Evolutionary conservation across 2,329 filamentous ascomycete genomes (phyloP).

Genomic region (Cladophialophora exuberans): DNA sequence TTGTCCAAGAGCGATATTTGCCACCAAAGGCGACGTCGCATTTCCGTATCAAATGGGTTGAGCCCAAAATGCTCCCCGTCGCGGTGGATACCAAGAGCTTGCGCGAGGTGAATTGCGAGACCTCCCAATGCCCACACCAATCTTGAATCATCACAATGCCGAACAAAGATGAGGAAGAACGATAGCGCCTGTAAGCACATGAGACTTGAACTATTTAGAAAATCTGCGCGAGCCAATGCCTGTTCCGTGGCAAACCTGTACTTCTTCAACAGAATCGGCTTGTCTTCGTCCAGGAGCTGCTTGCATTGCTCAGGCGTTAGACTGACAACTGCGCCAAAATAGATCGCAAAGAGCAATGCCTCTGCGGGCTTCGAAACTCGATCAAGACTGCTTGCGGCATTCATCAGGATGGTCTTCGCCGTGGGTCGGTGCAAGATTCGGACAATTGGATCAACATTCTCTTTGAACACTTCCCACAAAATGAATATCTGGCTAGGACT

Average conservation of each 20-base stretch:
- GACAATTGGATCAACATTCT: conserved; percentile 65
- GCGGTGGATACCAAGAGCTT: conserved; percentile 43
- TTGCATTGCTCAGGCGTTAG: conserved; percentile 47
- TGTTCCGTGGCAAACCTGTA: conserved; percentile 69
- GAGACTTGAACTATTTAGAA: conserved; percentile 65
- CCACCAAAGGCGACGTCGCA: conserved; percentile 46
- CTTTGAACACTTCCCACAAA: conserved; percentile 62
- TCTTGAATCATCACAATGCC: conserved; percentile 49
- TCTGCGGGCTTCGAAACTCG: conserved; percentile 56
- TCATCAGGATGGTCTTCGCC: conserved; percentile 54
- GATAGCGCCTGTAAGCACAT: conserved; percentile 65
- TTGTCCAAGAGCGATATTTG: conserved; percentile 57
- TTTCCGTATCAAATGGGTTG: conserved; percentile 56
- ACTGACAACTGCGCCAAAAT: conserved; percentile 61
- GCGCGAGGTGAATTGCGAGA: conserved; percentile 46
- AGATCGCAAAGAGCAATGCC: conserved; percentile 62
- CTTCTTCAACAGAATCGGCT: conserved; percentile 52
- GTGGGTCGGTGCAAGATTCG: conserved; percentile 63
- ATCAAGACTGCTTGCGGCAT: conserved; percentile 54
- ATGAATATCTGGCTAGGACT: conserved; percentile 52
- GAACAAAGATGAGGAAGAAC: conserved; percentile 61
- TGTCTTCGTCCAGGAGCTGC: conserved; percentile 59
- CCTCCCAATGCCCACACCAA: conserved; percentile 50
- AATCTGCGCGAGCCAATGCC: conserved; percentile 64
- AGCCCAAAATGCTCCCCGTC: conserved; percentile 54